These are phyloP conservation scores for Lunularia cruciata DNA, from an alignment of 225 moss, liverwort and hornwort species.

Conservation along the genomic window DNA sequence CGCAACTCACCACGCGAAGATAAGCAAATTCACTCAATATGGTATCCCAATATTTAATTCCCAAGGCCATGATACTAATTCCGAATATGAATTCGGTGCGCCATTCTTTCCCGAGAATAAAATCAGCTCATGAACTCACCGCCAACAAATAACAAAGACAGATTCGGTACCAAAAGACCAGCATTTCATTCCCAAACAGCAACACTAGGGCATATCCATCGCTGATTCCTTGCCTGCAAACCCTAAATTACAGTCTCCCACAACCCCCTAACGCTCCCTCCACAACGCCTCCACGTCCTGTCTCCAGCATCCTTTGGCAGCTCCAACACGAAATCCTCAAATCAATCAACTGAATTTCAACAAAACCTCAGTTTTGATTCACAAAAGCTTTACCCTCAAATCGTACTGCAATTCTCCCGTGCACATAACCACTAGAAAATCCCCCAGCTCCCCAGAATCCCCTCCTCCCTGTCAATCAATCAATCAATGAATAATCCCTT, in stretches of 20 bases:
- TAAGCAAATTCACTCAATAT: neutral
- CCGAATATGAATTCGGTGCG: neutral
- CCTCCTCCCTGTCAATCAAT: too few relatives aligned
- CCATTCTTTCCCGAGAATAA: neutral
- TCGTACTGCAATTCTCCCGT: neutral
- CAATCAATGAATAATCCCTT: too few relatives aligned
- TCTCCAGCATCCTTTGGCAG: neutral
- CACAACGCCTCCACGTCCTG: neutral
- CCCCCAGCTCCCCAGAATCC: neutral
- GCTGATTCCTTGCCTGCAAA: neutral
- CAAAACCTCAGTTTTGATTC: neutral
- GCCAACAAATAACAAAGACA: neutral
- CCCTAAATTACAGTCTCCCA: neutral
- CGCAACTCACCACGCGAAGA: neutral
- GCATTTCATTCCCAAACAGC: neutral
- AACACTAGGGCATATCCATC: neutral
- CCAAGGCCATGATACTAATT: conserved; percentile 2
- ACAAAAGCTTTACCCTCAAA: neutral
- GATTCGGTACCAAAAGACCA: neutral
- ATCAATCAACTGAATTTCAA: too few relatives aligned
- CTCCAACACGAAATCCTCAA: neutral
- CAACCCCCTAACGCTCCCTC: neutral
- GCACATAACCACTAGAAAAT: neutral
- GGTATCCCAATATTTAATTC: neutral
- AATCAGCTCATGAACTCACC: neutral